Evolutionary conservation across 1,284 basidiomycete genomes (phyloP), one percentile per base, ranked within the genome.

Genomic region (Inonotus hispidus): DNA sequence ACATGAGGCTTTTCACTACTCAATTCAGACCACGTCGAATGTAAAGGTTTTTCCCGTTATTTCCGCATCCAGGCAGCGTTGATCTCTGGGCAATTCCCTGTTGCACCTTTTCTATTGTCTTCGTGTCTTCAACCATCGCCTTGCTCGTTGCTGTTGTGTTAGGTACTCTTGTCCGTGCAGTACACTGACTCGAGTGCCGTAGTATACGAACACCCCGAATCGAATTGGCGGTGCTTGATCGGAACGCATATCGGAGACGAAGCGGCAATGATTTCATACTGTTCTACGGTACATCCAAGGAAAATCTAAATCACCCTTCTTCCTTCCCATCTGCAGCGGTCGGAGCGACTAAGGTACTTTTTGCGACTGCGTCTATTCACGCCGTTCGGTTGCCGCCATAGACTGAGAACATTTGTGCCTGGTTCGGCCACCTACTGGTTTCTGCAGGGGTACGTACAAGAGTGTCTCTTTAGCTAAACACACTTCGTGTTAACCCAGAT

Each of bases 11-110:
- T 2, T 47, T 21, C 21, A 37, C n/a, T 21, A 23, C n/a, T 10
- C 23, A 38, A n/a, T n/a, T 16, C 6, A 23, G 16, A 27, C 23
- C 2, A 49, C 27, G 19, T 35, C 10, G 45, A 55, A 8, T n/a
- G 14, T 11, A 53, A 25, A 83, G 85, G 85, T n/a, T 70, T 79
- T 2, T 64, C 69, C 8, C 77, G 84, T 5, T 87, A 83, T 68
- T 87, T 85, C 68, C 67, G 73, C 6, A 70, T 86, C 2, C 84
- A 87, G 68, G 69, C 73, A 7, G 78, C 82, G 2, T 73, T 87
- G 53, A 75, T 78, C 0, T 74, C 75, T 39, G 84, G 84, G 8
- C 70, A 76, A 38, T 87, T 83, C 67, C 84, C 84, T 6, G 81
- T 79, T 13, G 82, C 83, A 13, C 75, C 83, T 2, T 59, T 3